Conservation (phyloP, 768 basidiomycete genomes). For the Naematelia encephala region DNA sequence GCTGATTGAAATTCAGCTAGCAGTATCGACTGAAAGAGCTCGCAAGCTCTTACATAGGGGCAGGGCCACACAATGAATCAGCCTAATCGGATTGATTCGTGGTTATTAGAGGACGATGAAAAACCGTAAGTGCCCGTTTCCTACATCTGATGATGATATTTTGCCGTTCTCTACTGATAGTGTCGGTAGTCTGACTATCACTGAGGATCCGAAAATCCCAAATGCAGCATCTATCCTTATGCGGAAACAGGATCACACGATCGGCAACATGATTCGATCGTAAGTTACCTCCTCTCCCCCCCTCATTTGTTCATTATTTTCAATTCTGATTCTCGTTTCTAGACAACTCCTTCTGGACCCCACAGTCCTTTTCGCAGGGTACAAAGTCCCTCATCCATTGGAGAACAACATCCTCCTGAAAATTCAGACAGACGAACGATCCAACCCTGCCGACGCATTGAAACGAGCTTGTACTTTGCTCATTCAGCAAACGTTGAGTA, state of each 20-base stretch:
- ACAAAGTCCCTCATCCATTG: slow-evolving; percentile 95
- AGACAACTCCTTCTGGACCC: slow-evolving; percentile 89
- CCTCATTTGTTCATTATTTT: slow-evolving; percentile 2
- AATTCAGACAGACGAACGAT: slow-evolving; percentile 85
- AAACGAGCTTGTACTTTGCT: slow-evolving; percentile 79
- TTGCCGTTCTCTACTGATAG: no score
- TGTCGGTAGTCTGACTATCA: slow-evolving; percentile 71
- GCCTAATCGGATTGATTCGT: slow-evolving; percentile 86
- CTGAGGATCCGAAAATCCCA: slow-evolving; percentile 95
- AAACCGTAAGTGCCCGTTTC: slow-evolving; percentile 66
- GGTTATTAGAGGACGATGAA: slow-evolving; percentile 88
- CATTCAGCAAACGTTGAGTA: slow-evolving; percentile 59
- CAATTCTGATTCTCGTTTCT: slow-evolving; percentile 17
- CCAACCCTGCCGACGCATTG: slow-evolving; percentile 76
- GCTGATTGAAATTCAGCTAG: slow-evolving; percentile 4
- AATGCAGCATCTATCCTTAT: slow-evolving; percentile 94
- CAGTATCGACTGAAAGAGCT: not conserved
- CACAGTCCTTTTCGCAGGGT: slow-evolving; percentile 88
- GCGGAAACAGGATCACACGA: slow-evolving; percentile 93
- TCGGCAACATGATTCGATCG: slow-evolving; percentile 96
- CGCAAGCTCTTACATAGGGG: not conserved
- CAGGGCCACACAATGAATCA: slow-evolving; percentile 65
- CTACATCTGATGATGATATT: not conserved
- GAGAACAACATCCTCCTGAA: slow-evolving; percentile 93
- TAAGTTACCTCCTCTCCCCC: slow-evolving; percentile 17